Conservation (phyloP, 129 eudicot genomes). For the Pittosporum tobira region DNA sequence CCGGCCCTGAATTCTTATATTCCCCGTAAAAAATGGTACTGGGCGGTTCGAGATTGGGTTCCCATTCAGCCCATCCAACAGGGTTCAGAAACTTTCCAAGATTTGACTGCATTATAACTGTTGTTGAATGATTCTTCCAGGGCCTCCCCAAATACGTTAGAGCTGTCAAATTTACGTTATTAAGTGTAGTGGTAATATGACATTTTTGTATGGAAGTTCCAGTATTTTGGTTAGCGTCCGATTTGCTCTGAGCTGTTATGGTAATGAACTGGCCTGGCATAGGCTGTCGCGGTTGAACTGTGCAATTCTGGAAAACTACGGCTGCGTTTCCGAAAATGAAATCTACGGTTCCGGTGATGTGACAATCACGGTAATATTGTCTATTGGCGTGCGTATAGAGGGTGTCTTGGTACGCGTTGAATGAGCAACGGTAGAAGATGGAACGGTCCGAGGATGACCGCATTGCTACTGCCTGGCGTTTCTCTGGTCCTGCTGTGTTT, state of each 20-base stretch:
- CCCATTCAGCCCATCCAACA: slow-evolving; percentile 65
- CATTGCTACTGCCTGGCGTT: slow-evolving; percentile 9
- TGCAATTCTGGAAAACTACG: slow-evolving; percentile 67
- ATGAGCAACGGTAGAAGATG: slow-evolving; percentile 7
- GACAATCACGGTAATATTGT: slow-evolving; percentile 82
- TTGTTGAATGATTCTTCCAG: slow-evolving; percentile 58
- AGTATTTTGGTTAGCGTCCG: slow-evolving; percentile 44
- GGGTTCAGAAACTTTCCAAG: slow-evolving; percentile 52
- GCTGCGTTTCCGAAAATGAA: slow-evolving; percentile 90
- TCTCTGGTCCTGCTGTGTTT: slow-evolving; percentile 17
- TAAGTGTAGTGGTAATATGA: slow-evolving; percentile 34
- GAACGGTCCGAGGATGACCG: slow-evolving; percentile 10
- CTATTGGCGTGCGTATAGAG: slow-evolving; percentile 70
- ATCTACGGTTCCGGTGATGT: slow-evolving; percentile 73
- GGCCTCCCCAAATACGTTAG: slow-evolving; percentile 75
- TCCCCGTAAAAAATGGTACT: slow-evolving; percentile 74
- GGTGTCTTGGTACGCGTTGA: slow-evolving; percentile 55
- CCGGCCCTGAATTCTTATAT: slow-evolving; percentile 65
- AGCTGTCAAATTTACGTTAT: slow-evolving; percentile 20
- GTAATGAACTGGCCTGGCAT: slow-evolving; percentile 64
- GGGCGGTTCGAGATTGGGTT: slow-evolving; percentile 29
- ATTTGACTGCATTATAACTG: slow-evolving; percentile 52
- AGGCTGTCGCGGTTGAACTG: slow-evolving; percentile 58
- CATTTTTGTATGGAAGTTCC: slow-evolving; percentile 73
- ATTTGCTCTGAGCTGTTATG: slow-evolving; percentile 70